Evolutionary conservation across 2,329 filamentous ascomycete species (phyloP), one percentile per base, ranked within the genome.

Genomic region (Neobulgaria alba): DNA sequence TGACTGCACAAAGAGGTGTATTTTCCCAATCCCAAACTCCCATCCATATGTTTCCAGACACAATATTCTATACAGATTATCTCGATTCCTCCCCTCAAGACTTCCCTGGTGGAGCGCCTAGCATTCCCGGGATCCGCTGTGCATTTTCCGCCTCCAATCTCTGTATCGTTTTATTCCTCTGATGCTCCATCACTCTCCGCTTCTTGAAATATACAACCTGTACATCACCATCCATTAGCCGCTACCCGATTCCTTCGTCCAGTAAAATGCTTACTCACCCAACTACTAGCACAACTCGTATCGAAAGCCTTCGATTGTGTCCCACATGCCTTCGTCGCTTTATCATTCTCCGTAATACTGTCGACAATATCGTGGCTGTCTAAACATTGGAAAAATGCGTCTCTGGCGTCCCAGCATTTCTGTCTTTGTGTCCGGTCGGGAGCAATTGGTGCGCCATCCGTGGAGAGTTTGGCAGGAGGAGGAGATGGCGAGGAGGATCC

Each of bases 121-220:
- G 48, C 14, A 42, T 47, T 3, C 55, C 55, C 2, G 56, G 53
- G 60, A 85, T 71, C 62, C 74, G 71, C 49, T 73, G 68, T 10
- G 83, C 85, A 48, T 84, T 83, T 61, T 90, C 82, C 34, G 71
- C 73, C 59, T 82, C 73, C 54, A 95, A 75, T 59, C 78, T 77
- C 55, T 83, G 81, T 50, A 95, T 68, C 17, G 86, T 83, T 64
- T 80, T 71, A 57, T 85, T 82, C 64, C 90, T 87, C 55, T 94
- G 85, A 58, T 85, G 75, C 54, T 98, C 92, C 66, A 93, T 90
- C 26, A 96, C 86, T 56, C 92, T 75, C 67, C 88, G 84, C 65
- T 95, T 89, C 71, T 96, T 95, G 67, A 98, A 98, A 65, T 98
- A 96, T 65, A 88, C 87, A 46, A 95, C 85, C 86, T 92, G 54